These are phyloP conservation scores for Phyllosticta citribraziliensis DNA, from an alignment of 2,329 filamentous ascomycete species.

Conservation along the genomic window DNA sequence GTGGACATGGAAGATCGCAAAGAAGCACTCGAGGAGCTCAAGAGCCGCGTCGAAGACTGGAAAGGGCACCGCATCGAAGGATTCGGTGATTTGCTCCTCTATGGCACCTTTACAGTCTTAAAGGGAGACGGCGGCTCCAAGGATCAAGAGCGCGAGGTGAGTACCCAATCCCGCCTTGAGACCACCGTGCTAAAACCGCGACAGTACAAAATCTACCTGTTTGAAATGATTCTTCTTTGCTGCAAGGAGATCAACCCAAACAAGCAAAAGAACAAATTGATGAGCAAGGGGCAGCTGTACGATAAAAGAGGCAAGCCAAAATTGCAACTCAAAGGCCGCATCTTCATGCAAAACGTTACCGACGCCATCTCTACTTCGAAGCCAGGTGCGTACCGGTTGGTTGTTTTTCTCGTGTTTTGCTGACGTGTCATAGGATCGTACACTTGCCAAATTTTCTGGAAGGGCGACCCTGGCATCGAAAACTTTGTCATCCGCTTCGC, in stretches of 20 bases:
- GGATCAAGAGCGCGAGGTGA: constrained; percentile 83
- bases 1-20: constrained; percentile 79
- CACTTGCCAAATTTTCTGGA: constrained; percentile 97
- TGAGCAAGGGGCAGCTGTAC: constrained; percentile 60
- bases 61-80: constrained; percentile 82
- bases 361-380: constrained; percentile 82
- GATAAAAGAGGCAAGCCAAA: constrained; percentile 65
- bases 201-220: constrained; percentile 95
- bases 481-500: constrained; percentile 92
- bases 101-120: constrained; percentile 84
- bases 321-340: constrained; percentile 88
- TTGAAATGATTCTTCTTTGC: constrained; percentile 88
- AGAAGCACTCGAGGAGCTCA: constrained; percentile 75
- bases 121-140: constrained; percentile 71
- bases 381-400: constrained; percentile 54
- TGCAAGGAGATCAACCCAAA: constrained; percentile 89
- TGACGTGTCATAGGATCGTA: constrained; percentile 58
- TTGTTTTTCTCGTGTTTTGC: background rate
- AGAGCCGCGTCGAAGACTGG: constrained; percentile 86
- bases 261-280: constrained; percentile 62
- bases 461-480: constrained; percentile 87
- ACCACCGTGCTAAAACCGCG: constrained; percentile 3
- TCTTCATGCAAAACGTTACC: constrained; percentile 98
- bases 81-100: constrained; percentile 82
- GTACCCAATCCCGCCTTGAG: constrained; percentile 20